Conservation (phyloP, 371 early-diverging fungal genomes). For the Syncephalastrum monosporum region DNA sequence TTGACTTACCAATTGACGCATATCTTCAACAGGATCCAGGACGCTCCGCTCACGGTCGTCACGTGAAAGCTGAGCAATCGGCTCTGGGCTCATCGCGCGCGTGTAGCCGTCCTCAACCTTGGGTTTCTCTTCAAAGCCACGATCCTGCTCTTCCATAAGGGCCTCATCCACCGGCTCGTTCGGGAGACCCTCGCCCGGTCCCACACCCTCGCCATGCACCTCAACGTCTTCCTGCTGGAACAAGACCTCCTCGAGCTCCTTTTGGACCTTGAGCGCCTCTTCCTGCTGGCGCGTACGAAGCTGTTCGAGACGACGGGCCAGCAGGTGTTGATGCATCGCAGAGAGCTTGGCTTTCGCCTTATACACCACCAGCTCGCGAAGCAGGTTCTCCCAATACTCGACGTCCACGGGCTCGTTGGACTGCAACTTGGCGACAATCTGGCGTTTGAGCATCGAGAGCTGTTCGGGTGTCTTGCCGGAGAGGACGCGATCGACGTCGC, state of each 20-base stretch:
- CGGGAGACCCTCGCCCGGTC: slow-evolving; percentile 39
- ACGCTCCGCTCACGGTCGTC: slow-evolving; percentile 61
- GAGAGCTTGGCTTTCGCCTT: slow-evolving; percentile 78
- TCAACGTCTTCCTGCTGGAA: slow-evolving; percentile 48
- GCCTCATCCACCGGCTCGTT: slow-evolving; percentile 49
- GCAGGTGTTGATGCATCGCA: slow-evolving; percentile 72
- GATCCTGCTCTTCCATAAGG: slow-evolving; percentile 42
- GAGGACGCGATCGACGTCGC: slow-evolving; percentile 72
- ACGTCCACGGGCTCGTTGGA: slow-evolving; percentile 80
- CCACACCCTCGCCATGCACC: slow-evolving; percentile 51
- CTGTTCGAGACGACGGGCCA: slow-evolving; percentile 71
- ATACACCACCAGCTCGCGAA: slow-evolving; percentile 77
- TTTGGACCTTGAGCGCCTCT: slow-evolving; percentile 68
- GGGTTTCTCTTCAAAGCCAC: slow-evolving; percentile 19
- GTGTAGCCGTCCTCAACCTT: slow-evolving; percentile 48
- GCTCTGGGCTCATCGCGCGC: slow-evolving; percentile 68
- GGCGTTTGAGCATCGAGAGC: slow-evolving; percentile 66
- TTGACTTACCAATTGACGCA: slow-evolving; percentile 53
- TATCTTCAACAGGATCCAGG: slow-evolving; percentile 64
- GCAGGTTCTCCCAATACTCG: slow-evolving; percentile 91
- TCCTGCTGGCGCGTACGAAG: slow-evolving; percentile 61
- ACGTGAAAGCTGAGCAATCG: slow-evolving; percentile 40
- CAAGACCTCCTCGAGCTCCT: slow-evolving; percentile 62
- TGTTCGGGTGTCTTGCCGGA: slow-evolving; percentile 73
- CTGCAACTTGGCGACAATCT: slow-evolving; percentile 71